phyloP scores from a whole-genome alignment of 2,329 filamentous ascomycete species.

The Seiridium cupressi region DNA sequence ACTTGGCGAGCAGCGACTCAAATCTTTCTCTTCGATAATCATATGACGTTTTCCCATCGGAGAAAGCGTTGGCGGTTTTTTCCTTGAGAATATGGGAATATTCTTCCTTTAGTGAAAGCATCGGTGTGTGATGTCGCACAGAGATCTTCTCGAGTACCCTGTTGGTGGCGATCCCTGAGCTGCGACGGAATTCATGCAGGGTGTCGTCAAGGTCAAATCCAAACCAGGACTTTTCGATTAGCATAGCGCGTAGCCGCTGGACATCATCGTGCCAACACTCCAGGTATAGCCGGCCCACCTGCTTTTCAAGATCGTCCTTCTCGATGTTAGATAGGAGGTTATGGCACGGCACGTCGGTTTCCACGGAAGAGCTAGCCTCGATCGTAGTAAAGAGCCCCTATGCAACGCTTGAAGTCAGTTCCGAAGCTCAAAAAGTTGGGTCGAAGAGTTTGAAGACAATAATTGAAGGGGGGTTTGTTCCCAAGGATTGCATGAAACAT shows the following conservation, averaged over 20 bases:
- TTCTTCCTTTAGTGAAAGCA: conserved; percentile 15
- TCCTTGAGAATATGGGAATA: conserved; percentile 32
- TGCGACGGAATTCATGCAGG: conserved; percentile 42
- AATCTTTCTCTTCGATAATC: conserved; percentile 42
- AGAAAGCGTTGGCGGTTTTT: conserved; percentile 37
- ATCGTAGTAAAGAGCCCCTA: too few species aligned
- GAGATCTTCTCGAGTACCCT: conserved; percentile 29
- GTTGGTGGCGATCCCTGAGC: conserved; percentile 33
- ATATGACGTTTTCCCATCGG: conserved; percentile 40
- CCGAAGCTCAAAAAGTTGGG: too few species aligned
- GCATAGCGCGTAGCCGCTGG: conserved; percentile 8
- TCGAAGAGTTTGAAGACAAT: too few species aligned
- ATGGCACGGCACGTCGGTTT: neutral
- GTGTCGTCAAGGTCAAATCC: conserved; percentile 50
- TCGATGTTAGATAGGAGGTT: neutral
- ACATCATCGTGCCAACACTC: neutral
- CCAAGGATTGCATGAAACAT: too few species aligned
- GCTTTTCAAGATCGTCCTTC: neutral
- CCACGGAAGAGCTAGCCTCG: neutral
- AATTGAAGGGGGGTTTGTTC: too few species aligned
- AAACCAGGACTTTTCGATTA: conserved; percentile 32
- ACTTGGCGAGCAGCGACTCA: conserved; percentile 25
- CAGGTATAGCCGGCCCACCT: neutral
- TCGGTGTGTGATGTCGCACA: conserved; percentile 10
- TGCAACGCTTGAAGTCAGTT: too few species aligned